Percentiles rank a stretch among this genome's conserved stretches.
Conservation (phyloP, 2,329 filamentous ascomycete species). For the Pseudogymnoascus sp. region DNA sequence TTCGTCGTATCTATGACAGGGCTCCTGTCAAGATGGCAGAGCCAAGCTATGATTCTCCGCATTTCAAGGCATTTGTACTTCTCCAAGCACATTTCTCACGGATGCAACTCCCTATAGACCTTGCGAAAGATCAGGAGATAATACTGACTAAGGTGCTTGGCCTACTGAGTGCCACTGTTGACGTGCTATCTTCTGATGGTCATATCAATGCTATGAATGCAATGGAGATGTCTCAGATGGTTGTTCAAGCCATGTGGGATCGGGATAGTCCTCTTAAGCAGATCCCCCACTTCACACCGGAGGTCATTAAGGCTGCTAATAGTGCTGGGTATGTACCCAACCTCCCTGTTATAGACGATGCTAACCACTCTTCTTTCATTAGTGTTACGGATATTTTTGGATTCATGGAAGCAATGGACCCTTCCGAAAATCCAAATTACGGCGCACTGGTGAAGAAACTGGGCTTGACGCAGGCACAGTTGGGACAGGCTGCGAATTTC, state of each 20-base stretch:
- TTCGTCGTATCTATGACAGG: slow-evolving; percentile 88
- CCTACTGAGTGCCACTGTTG: slow-evolving; percentile 83
- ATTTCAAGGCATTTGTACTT: slow-evolving; percentile 97
- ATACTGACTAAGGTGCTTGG: slow-evolving; percentile 78
- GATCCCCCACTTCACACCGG: slow-evolving; percentile 85
- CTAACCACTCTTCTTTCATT: slow-evolving; percentile 28
- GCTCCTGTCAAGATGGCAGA: slow-evolving; percentile 93
- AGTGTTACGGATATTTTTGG: slow-evolving; percentile 91
- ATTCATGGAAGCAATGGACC: slow-evolving; percentile 99
- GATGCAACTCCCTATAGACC: slow-evolving; percentile 91
- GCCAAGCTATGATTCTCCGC: slow-evolving; percentile 78
- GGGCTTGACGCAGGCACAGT: slow-evolving; percentile 68
- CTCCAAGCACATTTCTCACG: slow-evolving; percentile 95
- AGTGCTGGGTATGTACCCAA: slow-evolving; percentile 56
- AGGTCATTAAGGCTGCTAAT: slow-evolving; percentile 74
- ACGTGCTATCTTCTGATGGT: slow-evolving; percentile 90
- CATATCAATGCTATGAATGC: slow-evolving; percentile 96
- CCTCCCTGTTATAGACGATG: neutral
- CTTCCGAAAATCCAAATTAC: slow-evolving; percentile 81
- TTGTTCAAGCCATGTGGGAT: slow-evolving; percentile 98
- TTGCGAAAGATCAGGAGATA: slow-evolving; percentile 90
- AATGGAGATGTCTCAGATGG: slow-evolving; percentile 99
- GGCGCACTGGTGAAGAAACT: slow-evolving; percentile 67
- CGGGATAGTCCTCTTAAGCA: slow-evolving; percentile 94
- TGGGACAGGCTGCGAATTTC: slow-evolving; percentile 84